Evolutionary conservation across 1,284 basidiomycete genomes (phyloP).

Genomic region (Puccinia triticina): DNA sequence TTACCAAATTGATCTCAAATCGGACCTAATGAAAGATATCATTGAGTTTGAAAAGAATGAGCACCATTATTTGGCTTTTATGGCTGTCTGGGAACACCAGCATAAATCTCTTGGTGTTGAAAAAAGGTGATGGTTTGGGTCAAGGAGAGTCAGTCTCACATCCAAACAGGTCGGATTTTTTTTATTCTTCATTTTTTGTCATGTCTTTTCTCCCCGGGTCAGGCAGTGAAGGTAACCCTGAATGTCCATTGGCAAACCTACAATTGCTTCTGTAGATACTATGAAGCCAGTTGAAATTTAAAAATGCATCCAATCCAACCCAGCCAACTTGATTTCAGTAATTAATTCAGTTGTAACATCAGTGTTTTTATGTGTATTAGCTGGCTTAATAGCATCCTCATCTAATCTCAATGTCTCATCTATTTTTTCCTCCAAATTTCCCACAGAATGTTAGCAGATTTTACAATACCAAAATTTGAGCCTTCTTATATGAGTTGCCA

Average conservation of each 20-base stretch:
- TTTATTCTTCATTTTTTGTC: background rate
- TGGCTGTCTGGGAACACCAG: conserved; percentile 92
- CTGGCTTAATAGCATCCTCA: too few relatives aligned
- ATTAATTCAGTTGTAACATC: background rate
- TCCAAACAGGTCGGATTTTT: conserved; percentile 75
- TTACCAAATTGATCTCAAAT: conserved; percentile 71
- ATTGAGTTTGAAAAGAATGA: conserved; percentile 75
- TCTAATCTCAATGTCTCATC: too few relatives aligned
- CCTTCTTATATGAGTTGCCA: too few relatives aligned
- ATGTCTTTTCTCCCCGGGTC: too few relatives aligned
- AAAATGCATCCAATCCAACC: conserved; percentile 1
- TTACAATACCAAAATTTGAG: too few relatives aligned
- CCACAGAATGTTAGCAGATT: too few relatives aligned
- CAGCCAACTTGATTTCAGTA: background rate
- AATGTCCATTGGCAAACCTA: background rate
- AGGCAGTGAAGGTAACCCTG: too few relatives aligned
- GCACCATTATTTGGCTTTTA: conserved; percentile 96
- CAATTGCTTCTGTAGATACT: background rate
- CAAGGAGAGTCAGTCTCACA: conserved; percentile 87
- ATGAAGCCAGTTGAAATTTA: conserved; percentile 17
- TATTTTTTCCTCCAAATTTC: too few relatives aligned
- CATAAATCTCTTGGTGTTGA: conserved; percentile 74
- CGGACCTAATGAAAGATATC: conserved; percentile 81
- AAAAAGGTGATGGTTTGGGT: conserved; percentile 86
- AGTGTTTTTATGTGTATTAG: background rate